These are phyloP conservation scores for Ophiostoma sp. DNA, from an alignment of 2,329 filamentous ascomycete species.

Conservation along the genomic window DNA sequence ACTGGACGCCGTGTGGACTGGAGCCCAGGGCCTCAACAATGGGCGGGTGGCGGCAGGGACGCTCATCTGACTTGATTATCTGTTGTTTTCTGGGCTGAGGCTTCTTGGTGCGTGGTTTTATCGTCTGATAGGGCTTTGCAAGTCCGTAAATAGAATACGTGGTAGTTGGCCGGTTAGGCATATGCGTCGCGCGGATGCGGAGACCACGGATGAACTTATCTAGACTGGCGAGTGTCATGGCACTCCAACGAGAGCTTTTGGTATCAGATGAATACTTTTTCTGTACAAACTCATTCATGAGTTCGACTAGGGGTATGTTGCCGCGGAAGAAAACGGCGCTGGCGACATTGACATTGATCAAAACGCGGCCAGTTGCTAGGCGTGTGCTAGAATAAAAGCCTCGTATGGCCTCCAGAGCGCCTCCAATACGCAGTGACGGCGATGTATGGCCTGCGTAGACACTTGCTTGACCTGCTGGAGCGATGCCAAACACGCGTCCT, in stretches of 20 bases:
- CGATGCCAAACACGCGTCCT: conserved; percentile 30
- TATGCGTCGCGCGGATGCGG: conserved; percentile 37
- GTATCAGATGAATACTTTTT: not conserved
- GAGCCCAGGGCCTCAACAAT: conserved; percentile 35
- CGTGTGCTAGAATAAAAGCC: conserved; percentile 36
- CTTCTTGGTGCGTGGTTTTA: conserved; percentile 30
- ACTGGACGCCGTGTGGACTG: conserved; percentile 48
- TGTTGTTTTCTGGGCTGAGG: not conserved
- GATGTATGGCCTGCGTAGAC: conserved; percentile 29
- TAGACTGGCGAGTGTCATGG: conserved; percentile 25
- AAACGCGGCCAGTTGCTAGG: conserved; percentile 32
- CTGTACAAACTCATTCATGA: conserved; percentile 21
- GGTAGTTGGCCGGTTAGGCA: conserved; percentile 33
- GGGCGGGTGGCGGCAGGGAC: conserved; percentile 28
- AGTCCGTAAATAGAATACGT: conserved; percentile 37
- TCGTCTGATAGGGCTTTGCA: conserved; percentile 29
- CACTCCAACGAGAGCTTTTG: not conserved
- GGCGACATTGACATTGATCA: conserved; percentile 37
- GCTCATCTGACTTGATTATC: not conserved
- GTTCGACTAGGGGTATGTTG: conserved; percentile 26
- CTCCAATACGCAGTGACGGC: conserved; percentile 28
- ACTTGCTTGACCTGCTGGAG: conserved; percentile 17
- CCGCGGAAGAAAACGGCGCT: conserved; percentile 34
- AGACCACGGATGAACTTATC: conserved; percentile 37
- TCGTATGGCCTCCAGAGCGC: conserved; percentile 31